phyloP scores from a whole-genome alignment of 208 protist genomes.

The Vickermania ingenoplastis region DNA sequence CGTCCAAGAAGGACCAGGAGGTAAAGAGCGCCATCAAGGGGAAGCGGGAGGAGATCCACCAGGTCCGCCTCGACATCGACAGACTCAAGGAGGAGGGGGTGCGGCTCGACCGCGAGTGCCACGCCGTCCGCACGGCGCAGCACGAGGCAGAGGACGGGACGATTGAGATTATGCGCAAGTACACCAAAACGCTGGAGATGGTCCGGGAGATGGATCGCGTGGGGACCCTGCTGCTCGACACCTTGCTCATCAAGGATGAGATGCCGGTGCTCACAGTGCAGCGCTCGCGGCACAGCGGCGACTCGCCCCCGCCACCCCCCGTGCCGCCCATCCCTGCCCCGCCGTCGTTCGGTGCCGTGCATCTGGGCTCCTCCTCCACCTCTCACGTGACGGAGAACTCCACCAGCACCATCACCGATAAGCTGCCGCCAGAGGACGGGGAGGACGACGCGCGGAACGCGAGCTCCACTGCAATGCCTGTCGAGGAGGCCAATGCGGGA shows the following conservation, averaged over 20 bases:
- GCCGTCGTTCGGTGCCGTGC: background rate
- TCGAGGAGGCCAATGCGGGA: too few species aligned
- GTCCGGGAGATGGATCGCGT: constrained; percentile 62
- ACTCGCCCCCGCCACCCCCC: background rate
- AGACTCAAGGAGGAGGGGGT: constrained; percentile 12
- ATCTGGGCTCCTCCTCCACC: background rate
- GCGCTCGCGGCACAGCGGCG: background rate
- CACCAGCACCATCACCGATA: background rate
- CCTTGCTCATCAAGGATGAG: constrained; percentile 29
- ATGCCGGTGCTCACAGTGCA: constrained; percentile 11
- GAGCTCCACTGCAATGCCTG: background rate
- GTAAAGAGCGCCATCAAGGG: constrained; percentile 26
- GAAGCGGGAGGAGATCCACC: constrained; percentile 23
- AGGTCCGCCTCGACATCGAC: constrained; percentile 21
- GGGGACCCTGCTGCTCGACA: constrained; percentile 43
- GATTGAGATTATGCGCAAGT: constrained; percentile 24
- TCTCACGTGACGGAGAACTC: background rate
- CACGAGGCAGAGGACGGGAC: constrained; percentile 17
- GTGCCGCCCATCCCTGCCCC: background rate
- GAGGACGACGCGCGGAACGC: background rate
- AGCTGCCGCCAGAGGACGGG: background rate
- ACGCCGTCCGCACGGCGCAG: constrained; percentile 26
- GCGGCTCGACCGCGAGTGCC: constrained; percentile 12
- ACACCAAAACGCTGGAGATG: constrained; percentile 31
- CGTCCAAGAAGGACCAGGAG: constrained; percentile 24